Conservation (phyloP, 1,284 basidiomycete genomes). For the Ceraceosorus bombacis region DNA sequence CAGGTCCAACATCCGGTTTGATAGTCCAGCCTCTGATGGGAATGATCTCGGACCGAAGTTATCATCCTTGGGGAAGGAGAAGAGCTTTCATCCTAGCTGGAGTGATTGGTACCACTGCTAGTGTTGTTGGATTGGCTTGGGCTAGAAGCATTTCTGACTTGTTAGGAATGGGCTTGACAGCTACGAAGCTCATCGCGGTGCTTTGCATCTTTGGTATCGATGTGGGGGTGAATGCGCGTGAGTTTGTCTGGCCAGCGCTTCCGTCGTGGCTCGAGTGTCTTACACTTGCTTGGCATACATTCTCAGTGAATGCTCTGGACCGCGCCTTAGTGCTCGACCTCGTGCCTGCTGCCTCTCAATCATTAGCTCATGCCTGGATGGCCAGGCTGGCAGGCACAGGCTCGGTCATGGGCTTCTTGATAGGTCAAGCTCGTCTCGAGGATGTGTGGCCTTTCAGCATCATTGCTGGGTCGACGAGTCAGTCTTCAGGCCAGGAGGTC, state of each 20-base stretch:
- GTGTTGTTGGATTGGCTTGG: conserved; percentile 45
- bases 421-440: conserved; percentile 39
- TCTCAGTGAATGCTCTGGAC: conserved; percentile 66
- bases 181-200: conserved; percentile 72
- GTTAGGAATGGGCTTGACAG: conserved; percentile 10
- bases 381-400: conserved; percentile 61
- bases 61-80: conserved; percentile 44
- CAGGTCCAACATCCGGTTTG: conserved; percentile 40
- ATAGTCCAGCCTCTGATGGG: conserved; percentile 49
- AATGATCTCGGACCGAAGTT: conserved; percentile 39
- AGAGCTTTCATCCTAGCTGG: conserved; percentile 47
- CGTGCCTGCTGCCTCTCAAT: conserved; percentile 61
- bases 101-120: conserved; percentile 34
- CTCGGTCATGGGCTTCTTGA: conserved; percentile 37
- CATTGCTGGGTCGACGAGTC: conserved; percentile 20
- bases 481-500: conserved; percentile 3
- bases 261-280: background rate
- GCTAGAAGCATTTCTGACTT: conserved; percentile 33
- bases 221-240: conserved; percentile 74
- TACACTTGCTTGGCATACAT: background rate
- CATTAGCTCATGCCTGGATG: conserved; percentile 88
- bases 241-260: background rate
- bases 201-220: conserved; percentile 81
- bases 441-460: conserved; percentile 17
- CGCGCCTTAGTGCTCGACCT: conserved; percentile 68